These are phyloP conservation scores for Paecilomyces dactylethromorphus DNA, from an alignment of 2,329 filamentous ascomycete genomes.

Conservation along the genomic window DNA sequence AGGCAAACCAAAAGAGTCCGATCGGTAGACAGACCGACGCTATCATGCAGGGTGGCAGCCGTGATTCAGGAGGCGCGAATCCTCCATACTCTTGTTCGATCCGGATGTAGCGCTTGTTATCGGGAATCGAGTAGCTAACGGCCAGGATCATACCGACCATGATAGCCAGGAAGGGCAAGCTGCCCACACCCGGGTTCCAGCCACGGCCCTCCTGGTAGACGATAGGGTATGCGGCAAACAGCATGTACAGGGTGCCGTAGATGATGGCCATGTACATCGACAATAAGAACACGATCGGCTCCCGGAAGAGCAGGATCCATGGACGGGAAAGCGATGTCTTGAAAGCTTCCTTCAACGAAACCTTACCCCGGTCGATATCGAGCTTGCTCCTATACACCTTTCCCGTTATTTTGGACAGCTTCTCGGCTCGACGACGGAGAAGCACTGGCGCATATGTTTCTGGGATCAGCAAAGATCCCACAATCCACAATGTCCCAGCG, in stretches of 20 bases:
- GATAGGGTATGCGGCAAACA: slow-evolving; percentile 48
- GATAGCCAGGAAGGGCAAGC: slow-evolving; percentile 45
- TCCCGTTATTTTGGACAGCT: slow-evolving; percentile 43
- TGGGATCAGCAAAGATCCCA: slow-evolving; percentile 22
- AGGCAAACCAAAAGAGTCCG: slow-evolving; percentile 55
- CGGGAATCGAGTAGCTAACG: slow-evolving; percentile 34
- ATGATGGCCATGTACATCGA: slow-evolving; percentile 47
- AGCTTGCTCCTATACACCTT: slow-evolving; percentile 40
- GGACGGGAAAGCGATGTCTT: slow-evolving; percentile 46
- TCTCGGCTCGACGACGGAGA: slow-evolving; percentile 44
- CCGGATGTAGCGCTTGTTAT: slow-evolving; percentile 35
- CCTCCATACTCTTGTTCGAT: slow-evolving; percentile 44
- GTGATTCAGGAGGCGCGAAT: slow-evolving; percentile 56
- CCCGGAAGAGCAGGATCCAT: slow-evolving; percentile 41
- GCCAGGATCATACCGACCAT: slow-evolving; percentile 36
- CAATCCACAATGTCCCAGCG: slow-evolving; percentile 51
- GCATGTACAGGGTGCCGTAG: slow-evolving; percentile 48
- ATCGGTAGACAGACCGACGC: slow-evolving; percentile 48
- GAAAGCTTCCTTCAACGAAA: slow-evolving; percentile 32
- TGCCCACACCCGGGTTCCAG: slow-evolving; percentile 42
- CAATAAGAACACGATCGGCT: slow-evolving; percentile 46
- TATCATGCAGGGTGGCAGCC: slow-evolving; percentile 44
- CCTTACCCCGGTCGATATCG: slow-evolving; percentile 36
- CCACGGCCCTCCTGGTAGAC: slow-evolving; percentile 41
- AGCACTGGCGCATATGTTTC: slow-evolving; percentile 45